Conservation (phyloP, 2,329 filamentous ascomycete species). For the Curvularia lunata region DNA sequence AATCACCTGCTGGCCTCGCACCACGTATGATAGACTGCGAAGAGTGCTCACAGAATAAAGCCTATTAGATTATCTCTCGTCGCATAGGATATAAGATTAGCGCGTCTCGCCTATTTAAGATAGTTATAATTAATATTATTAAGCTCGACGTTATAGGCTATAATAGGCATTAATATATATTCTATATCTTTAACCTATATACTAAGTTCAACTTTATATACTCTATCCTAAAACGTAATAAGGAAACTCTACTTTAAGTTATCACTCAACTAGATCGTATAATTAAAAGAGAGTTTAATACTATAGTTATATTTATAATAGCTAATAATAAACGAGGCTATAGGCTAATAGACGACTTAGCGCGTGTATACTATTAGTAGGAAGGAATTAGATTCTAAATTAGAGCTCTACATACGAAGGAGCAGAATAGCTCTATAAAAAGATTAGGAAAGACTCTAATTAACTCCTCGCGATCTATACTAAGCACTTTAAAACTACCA, state of each 20-base stretch:
- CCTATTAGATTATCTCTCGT: conserved; percentile 1
- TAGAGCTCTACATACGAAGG: conserved; percentile 9
- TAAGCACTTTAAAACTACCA: conserved; percentile 11
- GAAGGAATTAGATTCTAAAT: conserved; percentile 8
- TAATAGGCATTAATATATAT: too few relatives aligned
- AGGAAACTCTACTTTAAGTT: conserved; percentile 11
- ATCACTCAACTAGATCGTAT: conserved; percentile 50
- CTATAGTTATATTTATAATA: conserved; percentile 16
- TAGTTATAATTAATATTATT: too few relatives aligned
- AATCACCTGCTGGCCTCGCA: background rate
- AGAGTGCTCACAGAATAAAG: conserved; percentile 2
- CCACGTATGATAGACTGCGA: conserved; percentile 4
- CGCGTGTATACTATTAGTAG: conserved; percentile 4
- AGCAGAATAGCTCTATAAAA: conserved; percentile 22
- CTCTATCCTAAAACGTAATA: too few relatives aligned
- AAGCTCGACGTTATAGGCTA: too few relatives aligned
- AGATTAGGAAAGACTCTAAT: conserved; percentile 18
- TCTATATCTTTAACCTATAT: conserved; percentile 3
- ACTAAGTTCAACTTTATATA: conserved; percentile 6
- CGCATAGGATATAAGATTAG: conserved; percentile 1
- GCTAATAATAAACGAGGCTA: conserved; percentile 16
- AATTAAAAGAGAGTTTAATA: conserved; percentile 17
- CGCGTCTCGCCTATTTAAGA: too few relatives aligned
- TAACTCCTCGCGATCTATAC: conserved; percentile 6
- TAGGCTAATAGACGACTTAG: background rate